phyloP scores from a whole-genome alignment of 306 rosid genomes.

The Acacia melanoxylon region DNA sequence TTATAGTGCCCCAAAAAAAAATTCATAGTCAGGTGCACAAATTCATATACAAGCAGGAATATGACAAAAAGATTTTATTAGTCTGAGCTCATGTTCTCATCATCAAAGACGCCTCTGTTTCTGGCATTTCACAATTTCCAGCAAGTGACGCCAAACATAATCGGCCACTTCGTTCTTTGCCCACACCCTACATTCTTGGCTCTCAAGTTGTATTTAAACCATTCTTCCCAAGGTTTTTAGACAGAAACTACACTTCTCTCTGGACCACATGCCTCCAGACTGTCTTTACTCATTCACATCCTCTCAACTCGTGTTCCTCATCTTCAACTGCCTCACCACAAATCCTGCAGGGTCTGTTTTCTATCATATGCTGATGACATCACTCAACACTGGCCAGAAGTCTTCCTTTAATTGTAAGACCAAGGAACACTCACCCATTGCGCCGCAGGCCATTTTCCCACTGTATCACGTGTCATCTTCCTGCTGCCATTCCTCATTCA shows the following conservation, averaged over 20 bases:
- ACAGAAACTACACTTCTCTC: neutral
- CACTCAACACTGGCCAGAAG: neutral
- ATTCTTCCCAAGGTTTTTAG: neutral
- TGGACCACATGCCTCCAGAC: neutral
- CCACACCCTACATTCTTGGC: neutral
- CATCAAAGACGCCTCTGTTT: neutral
- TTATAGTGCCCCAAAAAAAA: neutral
- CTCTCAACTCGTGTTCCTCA: neutral
- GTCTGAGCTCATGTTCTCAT: neutral
- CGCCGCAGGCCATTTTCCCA: neutral
- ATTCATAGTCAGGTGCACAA: neutral
- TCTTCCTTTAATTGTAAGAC: neutral
- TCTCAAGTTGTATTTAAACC: neutral
- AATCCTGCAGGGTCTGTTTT: neutral
- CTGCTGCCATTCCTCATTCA: neutral
- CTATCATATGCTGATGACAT: neutral
- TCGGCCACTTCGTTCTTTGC: neutral
- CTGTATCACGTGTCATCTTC: neutral
- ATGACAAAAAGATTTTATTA: neutral
- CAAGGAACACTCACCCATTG: neutral
- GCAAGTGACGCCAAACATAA: neutral
- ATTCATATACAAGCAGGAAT: neutral
- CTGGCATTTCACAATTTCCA: neutral
- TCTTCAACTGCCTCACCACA: neutral
- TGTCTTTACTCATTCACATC: neutral